Evolutionary conservation across 176 grass and related monocot genomes (phyloP).

Genomic region (Aechmea fasciata): DNA sequence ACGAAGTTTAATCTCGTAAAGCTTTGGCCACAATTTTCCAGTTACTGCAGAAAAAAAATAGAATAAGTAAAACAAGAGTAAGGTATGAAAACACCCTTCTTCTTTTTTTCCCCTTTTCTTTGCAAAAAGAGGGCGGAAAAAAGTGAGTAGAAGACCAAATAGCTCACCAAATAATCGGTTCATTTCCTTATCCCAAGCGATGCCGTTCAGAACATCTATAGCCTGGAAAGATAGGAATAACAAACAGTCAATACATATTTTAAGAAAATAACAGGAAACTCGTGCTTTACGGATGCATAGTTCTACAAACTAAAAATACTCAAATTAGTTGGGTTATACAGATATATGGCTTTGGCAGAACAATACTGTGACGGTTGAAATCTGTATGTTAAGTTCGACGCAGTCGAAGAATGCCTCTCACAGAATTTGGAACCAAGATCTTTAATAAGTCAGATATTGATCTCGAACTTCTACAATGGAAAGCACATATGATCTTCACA

Average conservation of each 20-base stretch:
- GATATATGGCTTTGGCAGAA: too few relatives aligned
- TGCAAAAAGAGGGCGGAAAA: background rate
- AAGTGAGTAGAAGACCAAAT: background rate
- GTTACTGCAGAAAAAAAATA: constrained; percentile 25
- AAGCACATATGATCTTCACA: too few relatives aligned
- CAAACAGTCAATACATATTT: background rate
- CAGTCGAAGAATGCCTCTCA: too few relatives aligned
- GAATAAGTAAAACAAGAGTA: background rate
- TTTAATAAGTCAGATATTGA: too few relatives aligned
- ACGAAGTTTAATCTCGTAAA: constrained; percentile 38
- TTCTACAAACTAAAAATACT: background rate
- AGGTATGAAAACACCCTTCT: too few relatives aligned
- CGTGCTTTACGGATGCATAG: background rate
- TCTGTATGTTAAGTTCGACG: too few relatives aligned
- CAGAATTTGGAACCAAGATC: too few relatives aligned
- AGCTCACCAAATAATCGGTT: constrained; percentile 69
- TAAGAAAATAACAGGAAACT: background rate
- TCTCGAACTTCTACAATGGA: too few relatives aligned
- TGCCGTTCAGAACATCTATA: constrained; percentile 82
- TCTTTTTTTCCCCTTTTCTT: too few relatives aligned
- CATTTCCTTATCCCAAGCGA: constrained; percentile 79
- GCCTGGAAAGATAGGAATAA: constrained; percentile 25
- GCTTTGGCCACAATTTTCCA: constrained; percentile 43
- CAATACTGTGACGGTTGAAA: too few relatives aligned
- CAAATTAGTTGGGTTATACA: too few relatives aligned